Evolutionary conservation across 805 yeast species (phyloP), one percentile per base, ranked within the genome.

Genomic region (Kuraishia hungarica): DNA sequence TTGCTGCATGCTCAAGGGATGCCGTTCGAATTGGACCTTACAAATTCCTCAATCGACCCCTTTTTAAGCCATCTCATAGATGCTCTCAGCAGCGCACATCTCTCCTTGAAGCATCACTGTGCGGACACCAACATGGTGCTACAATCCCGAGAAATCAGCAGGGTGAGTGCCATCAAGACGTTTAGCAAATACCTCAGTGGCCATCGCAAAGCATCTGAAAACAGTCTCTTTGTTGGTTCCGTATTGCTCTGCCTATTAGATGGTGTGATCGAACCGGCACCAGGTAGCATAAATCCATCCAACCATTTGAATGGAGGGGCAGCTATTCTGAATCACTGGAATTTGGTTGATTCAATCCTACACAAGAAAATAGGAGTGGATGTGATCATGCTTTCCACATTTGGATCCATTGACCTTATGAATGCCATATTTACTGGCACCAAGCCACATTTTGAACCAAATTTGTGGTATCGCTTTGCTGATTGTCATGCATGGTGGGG

Each of bases 401-500:
- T 65, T 55, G 61, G 55, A 26, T 63, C 68, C 2, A 65, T 65
- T 63, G 68, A 66, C 55, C 56, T 64, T 6, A 62, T 61, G 13
- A 60, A 61, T 51, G 61, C 66, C 50, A 19, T 64, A 5, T 53
- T 66, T 11, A 55, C 66, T 1, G 63, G 66, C 1, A 60, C 13
- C 17, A 49, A 48, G 20, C 59, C 64, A 20, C 62, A 61, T 53
- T 53, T 63, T 15, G 57, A 60, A 3, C 48, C 54, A 10, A 19
- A 46, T 1, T 60, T 54, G 39, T 66, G 70, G 70, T 53, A 55
- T 17, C 39, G 35, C 4, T 61, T 66, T 51, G 60, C 57, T 1
- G 55, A 56, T 8, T 56, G 58, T 50, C 66, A 65, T 39, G 62
- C 64, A 23, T 66, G 70, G 70, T 66, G 65, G 57, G 70, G 70